Percentiles rank a stretch among this genome's conserved stretches.
These are phyloP conservation scores for Scheffersomyces cryptocercus DNA, from an alignment of 1,139 yeast species.

Conservation along the genomic window DNA sequence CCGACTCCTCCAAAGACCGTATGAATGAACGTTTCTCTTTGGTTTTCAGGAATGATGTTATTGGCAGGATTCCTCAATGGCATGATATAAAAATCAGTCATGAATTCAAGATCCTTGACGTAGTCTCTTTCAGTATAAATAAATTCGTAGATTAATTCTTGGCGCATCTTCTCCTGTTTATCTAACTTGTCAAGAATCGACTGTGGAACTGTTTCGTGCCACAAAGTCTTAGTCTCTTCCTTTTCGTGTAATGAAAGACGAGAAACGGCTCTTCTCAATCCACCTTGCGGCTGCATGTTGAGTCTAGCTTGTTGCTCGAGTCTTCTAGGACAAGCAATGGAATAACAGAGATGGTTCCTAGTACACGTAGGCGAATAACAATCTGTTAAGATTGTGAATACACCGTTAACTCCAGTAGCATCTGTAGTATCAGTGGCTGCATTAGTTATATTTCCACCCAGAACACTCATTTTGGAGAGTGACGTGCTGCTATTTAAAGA, in stretches of 20 bases:
- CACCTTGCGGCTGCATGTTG: slow-evolving; percentile 87
- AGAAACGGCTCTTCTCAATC: slow-evolving; percentile 79
- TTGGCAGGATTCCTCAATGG: slow-evolving; percentile 76
- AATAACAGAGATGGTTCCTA: slow-evolving; percentile 82
- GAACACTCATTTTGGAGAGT: slow-evolving; percentile 6
- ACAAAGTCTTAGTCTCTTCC: slow-evolving; percentile 82
- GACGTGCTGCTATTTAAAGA: slow-evolving; percentile 4
- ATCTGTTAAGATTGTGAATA: slow-evolving; percentile 86
- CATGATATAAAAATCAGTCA: slow-evolving; percentile 92
- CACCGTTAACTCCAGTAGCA: slow-evolving; percentile 69
- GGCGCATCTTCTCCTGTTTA: slow-evolving; percentile 86
- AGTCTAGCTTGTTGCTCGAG: slow-evolving; percentile 93
- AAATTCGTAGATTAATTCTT: slow-evolving; percentile 92
- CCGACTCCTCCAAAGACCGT: slow-evolving; percentile 90
- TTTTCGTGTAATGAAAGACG: slow-evolving; percentile 74
- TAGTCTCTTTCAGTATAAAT: slow-evolving; percentile 93
- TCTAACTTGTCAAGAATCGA: slow-evolving; percentile 76
- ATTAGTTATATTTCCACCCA: slow-evolving; percentile 6
- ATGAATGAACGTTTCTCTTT: slow-evolving; percentile 86
- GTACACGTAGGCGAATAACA: slow-evolving; percentile 98
- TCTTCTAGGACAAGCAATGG: slow-evolving; percentile 96
- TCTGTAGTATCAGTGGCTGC: slow-evolving; percentile 16
- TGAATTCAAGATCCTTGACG: slow-evolving; percentile 89
- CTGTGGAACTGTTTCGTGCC: slow-evolving; percentile 93
- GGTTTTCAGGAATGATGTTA: slow-evolving; percentile 83